phyloP scores from a whole-genome alignment of 257 asterid genomes.

The Solanum etuberosum region DNA sequence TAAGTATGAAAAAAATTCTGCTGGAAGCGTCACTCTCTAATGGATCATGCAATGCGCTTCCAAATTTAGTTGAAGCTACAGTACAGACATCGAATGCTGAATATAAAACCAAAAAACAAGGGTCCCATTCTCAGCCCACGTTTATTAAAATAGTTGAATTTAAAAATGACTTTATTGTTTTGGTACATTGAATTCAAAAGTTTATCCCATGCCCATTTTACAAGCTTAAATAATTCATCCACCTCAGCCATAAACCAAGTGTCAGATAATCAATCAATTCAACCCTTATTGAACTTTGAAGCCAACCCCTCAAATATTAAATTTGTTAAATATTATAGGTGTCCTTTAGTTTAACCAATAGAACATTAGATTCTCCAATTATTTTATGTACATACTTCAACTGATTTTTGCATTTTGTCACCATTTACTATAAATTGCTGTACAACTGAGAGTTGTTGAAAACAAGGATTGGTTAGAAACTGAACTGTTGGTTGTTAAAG shows the following conservation, averaged over 20 bases:
- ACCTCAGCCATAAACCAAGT: not conserved
- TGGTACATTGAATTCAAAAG: not conserved
- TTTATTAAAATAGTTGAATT: not conserved
- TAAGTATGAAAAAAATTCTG: fast-evolving
- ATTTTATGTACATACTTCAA: not conserved
- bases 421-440: not conserved
- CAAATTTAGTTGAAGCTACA: no score
- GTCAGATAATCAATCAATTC: not conserved
- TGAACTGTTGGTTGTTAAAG: not conserved
- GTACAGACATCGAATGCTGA: fast-evolving
- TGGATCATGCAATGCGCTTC: fast-evolving
- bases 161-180: not conserved
- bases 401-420: not conserved
- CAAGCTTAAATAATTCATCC: not conserved
- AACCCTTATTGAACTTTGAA: not conserved
- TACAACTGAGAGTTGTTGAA: not conserved
- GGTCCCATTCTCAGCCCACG: not conserved
- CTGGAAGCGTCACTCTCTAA: fast-evolving
- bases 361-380: not conserved
- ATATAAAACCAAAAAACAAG: no score
- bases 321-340: not conserved
- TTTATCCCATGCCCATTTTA: not conserved
- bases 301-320: not conserved
- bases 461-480: not conserved
- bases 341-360: not conserved